Evolutionary conservation across 2,329 filamentous ascomycete species (phyloP).

Genomic region (Dactylellina haptotyla): DNA sequence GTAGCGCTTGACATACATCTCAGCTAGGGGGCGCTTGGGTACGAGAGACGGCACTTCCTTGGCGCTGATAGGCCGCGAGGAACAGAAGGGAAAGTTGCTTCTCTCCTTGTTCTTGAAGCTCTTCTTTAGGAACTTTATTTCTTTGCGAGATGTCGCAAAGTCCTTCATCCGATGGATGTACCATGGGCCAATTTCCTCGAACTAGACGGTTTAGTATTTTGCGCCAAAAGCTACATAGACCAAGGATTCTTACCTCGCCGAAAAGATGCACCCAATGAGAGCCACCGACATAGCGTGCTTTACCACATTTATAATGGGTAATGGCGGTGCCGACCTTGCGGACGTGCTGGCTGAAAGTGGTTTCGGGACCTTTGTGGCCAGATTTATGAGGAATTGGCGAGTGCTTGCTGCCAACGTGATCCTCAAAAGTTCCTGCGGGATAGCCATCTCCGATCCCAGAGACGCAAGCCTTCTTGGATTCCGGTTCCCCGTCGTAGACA

Average conservation of each 20-base stretch:
- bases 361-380: background rate
- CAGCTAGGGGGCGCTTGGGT: constrained; percentile 34
- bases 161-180: constrained; percentile 39
- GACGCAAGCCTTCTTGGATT: constrained; percentile 43
- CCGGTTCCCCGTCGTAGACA: constrained; percentile 44
- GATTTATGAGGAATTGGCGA: background rate
- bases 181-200: constrained; percentile 47
- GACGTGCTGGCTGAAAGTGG: constrained; percentile 16
- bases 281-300: constrained; percentile 48
- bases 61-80: background rate
- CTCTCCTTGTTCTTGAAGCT: constrained; percentile 44
- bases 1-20: constrained; percentile 40
- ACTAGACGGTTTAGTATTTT: constrained; percentile 9
- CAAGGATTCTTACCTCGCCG: constrained; percentile 29
- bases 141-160: constrained; percentile 31
- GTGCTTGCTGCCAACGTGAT: background rate
- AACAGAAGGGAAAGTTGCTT: constrained; percentile 43
- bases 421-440: constrained; percentile 9
- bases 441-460: constrained; percentile 14
- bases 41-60: constrained; percentile 26
- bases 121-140: constrained; percentile 46
- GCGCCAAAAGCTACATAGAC: background rate
- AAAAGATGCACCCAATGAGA: constrained; percentile 52
- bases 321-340: constrained; percentile 42
- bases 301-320: constrained; percentile 44